Evolutionary conservation across 1,284 basidiomycete genomes (phyloP).

Genomic region (Rhodotorula mucilaginosa): DNA sequence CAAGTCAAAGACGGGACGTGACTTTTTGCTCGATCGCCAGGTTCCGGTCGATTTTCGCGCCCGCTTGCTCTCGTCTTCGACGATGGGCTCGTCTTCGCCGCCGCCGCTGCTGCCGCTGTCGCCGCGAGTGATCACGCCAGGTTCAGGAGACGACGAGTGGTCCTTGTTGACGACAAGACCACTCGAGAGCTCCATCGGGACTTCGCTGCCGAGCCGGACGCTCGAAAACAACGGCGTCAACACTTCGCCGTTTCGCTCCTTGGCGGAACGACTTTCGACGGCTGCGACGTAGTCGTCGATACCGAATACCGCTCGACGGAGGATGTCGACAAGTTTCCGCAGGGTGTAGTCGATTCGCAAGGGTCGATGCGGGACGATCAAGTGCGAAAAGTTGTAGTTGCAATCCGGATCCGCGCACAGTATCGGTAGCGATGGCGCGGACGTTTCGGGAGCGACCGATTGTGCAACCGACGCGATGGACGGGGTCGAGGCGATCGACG

Average conservation of each 20-base stretch:
- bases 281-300: slow-evolving; percentile 2
- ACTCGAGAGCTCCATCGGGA: neutral
- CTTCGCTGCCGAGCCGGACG: neutral
- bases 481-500: neutral
- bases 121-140: neutral
- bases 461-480: neutral
- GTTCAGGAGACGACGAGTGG: neutral
- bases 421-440: neutral
- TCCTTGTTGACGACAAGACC: neutral
- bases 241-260: neutral
- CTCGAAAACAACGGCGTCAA: slow-evolving; percentile 7
- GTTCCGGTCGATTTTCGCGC: slow-evolving; percentile 12
- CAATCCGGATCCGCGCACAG: slow-evolving; percentile 6
- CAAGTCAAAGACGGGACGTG: neutral
- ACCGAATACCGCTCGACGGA: slow-evolving; percentile 18
- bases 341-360: slow-evolving; percentile 35
- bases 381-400: slow-evolving; percentile 4
- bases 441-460: neutral
- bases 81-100: slow-evolving; percentile 23
- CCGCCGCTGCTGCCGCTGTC: slow-evolving; percentile 34
- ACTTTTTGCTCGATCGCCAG: slow-evolving; percentile 17
- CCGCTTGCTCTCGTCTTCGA: slow-evolving; percentile 28
- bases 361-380: slow-evolving; percentile 3
- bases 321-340: slow-evolving; percentile 35
- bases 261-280: neutral